A percentile compares a stretch with the other conserved stretches of the same genome.
phyloP scores from a whole-genome alignment of 352 stramenopile genomes.

The Globisporangium acanthophoron region DNA sequence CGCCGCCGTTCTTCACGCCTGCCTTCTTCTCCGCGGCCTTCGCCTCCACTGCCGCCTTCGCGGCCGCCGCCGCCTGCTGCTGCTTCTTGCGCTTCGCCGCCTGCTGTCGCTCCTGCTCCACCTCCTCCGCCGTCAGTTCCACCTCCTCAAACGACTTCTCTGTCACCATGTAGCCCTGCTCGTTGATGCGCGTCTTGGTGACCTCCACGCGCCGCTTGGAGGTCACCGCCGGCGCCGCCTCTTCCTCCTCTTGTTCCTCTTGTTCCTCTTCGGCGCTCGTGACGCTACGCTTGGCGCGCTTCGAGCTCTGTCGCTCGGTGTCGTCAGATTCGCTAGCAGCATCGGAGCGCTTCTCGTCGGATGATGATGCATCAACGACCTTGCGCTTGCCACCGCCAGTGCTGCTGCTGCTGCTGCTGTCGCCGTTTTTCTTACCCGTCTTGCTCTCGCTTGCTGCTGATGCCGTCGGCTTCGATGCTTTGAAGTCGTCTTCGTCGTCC shows the following conservation, averaged over 20 bases:
- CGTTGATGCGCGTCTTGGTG: conserved; percentile 72
- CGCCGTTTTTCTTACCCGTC: background rate
- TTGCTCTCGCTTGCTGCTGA: conserved; percentile 4
- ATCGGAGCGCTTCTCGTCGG: conserved; percentile 6
- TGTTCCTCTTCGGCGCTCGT: conserved; percentile 9
- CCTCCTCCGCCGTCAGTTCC: conserved; percentile 51
- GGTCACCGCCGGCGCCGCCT: conserved; percentile 10
- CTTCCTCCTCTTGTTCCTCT: conserved; percentile 12
- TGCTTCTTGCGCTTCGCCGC: conserved; percentile 55
- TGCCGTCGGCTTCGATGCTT: background rate
- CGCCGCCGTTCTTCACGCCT: background rate
- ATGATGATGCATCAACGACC: conserved; percentile 35
- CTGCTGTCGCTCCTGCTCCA: conserved; percentile 40
- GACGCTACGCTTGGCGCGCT: conserved; percentile 12
- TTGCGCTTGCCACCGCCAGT: conserved; percentile 29
- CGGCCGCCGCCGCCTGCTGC: conserved; percentile 27
- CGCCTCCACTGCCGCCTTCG: conserved; percentile 32
- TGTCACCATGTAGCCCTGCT: conserved; percentile 83
- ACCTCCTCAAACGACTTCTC: conserved; percentile 73
- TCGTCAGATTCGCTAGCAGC: conserved; percentile 7
- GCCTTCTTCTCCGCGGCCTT: conserved; percentile 47
- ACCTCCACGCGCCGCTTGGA: conserved; percentile 55
- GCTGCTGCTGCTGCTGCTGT: conserved; percentile 1
- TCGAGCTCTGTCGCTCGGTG: conserved; percentile 3
- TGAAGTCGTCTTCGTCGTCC: conserved; percentile 18